phyloP scores from a whole-genome alignment of 192 early-diverging fungal genomes.

The Gigaspora rosea region DNA sequence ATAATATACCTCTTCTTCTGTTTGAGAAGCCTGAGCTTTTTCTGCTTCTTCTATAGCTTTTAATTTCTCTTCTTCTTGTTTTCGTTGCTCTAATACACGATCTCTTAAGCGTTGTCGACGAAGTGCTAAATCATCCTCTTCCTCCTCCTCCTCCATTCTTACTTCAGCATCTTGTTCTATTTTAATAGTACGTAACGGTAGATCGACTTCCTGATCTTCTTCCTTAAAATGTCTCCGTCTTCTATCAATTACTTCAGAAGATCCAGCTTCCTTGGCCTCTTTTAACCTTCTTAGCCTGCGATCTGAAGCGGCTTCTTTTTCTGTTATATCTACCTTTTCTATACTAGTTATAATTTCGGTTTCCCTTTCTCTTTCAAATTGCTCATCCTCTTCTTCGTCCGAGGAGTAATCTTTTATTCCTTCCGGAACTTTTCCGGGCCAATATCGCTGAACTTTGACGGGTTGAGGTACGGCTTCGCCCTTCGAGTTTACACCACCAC shows the following conservation, averaged over 20 bases:
- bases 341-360: constrained; percentile 44
- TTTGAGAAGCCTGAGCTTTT: background rate
- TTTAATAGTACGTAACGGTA: background rate
- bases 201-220: constrained; percentile 50
- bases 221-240: constrained; percentile 45
- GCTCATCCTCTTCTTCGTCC: constrained; percentile 53
- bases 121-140: constrained; percentile 46
- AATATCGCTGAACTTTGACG: constrained; percentile 56
- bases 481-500: constrained; percentile 35
- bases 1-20: background rate
- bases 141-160: constrained; percentile 38
- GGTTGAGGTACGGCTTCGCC: constrained; percentile 41
- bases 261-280: constrained; percentile 35
- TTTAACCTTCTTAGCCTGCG: constrained; percentile 50
- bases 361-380: constrained; percentile 32
- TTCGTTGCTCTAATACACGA: constrained; percentile 33
- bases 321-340: constrained; percentile 49
- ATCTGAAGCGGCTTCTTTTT: constrained; percentile 43
- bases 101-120: constrained; percentile 10
- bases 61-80: constrained; percentile 38
- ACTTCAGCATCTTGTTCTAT: constrained; percentile 46
- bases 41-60: constrained; percentile 31
- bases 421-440: constrained; percentile 60
- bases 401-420: constrained; percentile 55
- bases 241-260: constrained; percentile 31